Evolutionary conservation across 306 rosid species (phyloP), one percentile per base, ranked within the genome.

Genomic region (Corylus heterophylla): DNA sequence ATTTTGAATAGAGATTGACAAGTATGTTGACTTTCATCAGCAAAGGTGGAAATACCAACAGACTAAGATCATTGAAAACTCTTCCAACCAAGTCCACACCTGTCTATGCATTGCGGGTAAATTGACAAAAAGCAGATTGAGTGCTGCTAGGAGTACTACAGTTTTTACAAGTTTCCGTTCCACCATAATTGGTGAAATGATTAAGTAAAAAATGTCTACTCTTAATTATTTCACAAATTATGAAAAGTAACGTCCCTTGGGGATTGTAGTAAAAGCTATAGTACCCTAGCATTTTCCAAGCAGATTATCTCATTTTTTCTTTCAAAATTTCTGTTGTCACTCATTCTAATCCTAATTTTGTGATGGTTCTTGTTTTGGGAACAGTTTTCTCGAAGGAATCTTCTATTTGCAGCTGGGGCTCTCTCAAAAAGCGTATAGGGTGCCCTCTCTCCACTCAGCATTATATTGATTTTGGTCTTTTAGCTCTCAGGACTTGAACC

Each of bases 371-470:
- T 42, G 45, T 71, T 86, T 18, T 52, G 42, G 73, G 54, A 79
- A 77, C 94, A 95, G 99, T 95, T 95, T 86, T 95, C 98, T 77
- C 92, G 98, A 77, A 95, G 99, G 85, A 95, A 95, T 87, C 99
- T 95, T 74, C 89, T 95, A 72, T 89, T 95, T 76, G 98, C 98
- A 3, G 90, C 97, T 29, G 99, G 97, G 54, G 92, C 88, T 29
- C 93, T 93, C 39, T 74, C 88, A 47, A 95, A 86, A 85, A 76
- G 66, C 76, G 83, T 77, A 63, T 87, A 71, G 79, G 71, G 49
- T 63, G 75, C 52, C 6, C 20, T 79, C 44, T 44, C 37, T 39
- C 50, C 51, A 8, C 71, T 3, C 10, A 42, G 48, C 50, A 18
- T n/a, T 49, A 49, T 12, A 11, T 49, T 49, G 14, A 49, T 11